Evolutionary conservation across 2,329 filamentous ascomycete species (phyloP), one percentile per base, ranked within the genome.

Genomic region (Penicillium expansum): DNA sequence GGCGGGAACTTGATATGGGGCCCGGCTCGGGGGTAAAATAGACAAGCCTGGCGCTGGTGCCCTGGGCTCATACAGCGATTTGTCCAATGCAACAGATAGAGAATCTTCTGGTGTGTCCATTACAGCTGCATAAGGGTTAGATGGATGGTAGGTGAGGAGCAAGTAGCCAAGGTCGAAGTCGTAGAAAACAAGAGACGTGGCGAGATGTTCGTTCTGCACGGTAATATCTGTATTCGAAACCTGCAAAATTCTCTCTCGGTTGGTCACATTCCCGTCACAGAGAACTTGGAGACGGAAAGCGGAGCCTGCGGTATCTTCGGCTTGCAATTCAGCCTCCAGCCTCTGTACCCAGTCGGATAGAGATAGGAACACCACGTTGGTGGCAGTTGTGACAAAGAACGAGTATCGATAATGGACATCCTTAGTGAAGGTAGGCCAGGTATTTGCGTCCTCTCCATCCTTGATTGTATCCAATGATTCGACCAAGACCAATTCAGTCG

Each of bases 81-180:
- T 57, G 2, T 71, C 69, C 33, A 66, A 58, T 1, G 68, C 62
- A 14, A 67, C 63, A 2, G 70, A 67, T 48, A 73, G 64, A 4
- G 67, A 60, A 20, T 69, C 62, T 43, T 68, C 74, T 8, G 81
- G 78, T 8, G 78, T 72, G 62, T 86, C 83, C 47, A 83, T 78
- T 51, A 76, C 71, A 4, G 77, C 81, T 30, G 79, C 83, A 62
- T 78, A 79, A 2, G 79, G 79, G 59, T 79, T 77, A 44, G 76
- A 77, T 8, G 74, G 74, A 33, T 75, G 73, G 27, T 74, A 76
- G 24, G 80, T 83, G 37, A 85, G 73, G 43, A 87, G 68, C 29
- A 87, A 72, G 62, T 85, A 84, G 10, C 84, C 84, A 30, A 86
- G 67, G 57, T 83, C 81, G 11, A 79, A 78, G 59, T 86, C 82